Percentiles rank a stretch among this genome's conserved stretches.
Conservation (phyloP, 202 grass and related monocot species). For the Panicum hallii region DNA sequence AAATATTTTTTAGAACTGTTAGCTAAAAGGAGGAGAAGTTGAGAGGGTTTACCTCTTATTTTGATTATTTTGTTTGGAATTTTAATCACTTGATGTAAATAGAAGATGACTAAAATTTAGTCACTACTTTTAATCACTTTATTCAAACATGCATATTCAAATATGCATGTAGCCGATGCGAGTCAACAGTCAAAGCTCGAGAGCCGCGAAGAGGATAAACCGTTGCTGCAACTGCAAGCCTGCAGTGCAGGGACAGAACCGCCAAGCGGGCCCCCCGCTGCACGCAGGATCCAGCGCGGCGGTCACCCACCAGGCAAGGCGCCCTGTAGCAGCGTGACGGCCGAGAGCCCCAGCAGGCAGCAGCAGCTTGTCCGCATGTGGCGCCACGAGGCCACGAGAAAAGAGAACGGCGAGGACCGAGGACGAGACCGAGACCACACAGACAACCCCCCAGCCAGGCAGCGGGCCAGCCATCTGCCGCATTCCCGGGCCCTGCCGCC, state of each 20-base stretch:
- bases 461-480: not conserved
- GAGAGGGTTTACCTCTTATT: no score
- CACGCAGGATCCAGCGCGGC: slow-evolving; percentile 39
- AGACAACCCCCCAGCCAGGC: not conserved
- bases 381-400: slow-evolving; percentile 41
- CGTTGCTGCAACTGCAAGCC: not conserved
- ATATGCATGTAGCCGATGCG: no score
- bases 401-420: not conserved
- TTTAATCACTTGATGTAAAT: no score
- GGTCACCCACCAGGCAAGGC: not conserved
- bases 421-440: not conserved
- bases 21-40: no score
- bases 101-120: no score
- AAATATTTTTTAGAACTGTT: no score
- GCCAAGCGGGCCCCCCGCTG: not conserved
- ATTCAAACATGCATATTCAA: no score
- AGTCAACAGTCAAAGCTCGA: no score
- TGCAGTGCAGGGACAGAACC: not conserved
- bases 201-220: not conserved
- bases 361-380: slow-evolving; percentile 43
- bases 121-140: no score
- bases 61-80: no score
- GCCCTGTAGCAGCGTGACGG: slow-evolving; percentile 25
- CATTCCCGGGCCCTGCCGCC: slow-evolving; percentile 34
- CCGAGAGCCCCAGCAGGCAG: not conserved